These are phyloP conservation scores for Suhomyces vadensis DNA, from an alignment of 805 yeast genomes.

Conservation along the genomic window DNA sequence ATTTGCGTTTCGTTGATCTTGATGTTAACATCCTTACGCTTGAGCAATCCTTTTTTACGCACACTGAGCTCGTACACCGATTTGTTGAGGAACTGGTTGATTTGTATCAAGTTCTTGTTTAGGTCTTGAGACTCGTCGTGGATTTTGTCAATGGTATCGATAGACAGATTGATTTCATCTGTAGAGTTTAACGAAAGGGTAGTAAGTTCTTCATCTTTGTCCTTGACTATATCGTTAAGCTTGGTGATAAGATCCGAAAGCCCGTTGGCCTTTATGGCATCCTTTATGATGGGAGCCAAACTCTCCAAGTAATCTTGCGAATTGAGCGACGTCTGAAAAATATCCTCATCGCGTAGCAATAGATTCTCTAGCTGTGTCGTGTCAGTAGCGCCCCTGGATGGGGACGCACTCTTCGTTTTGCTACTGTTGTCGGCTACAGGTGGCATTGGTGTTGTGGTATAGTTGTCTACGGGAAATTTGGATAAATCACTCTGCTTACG, in stretches of 20 bases:
- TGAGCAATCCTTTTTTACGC: slow-evolving; percentile 59
- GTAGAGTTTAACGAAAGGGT: slow-evolving; percentile 62
- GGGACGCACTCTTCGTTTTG: background rate
- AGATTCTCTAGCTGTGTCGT: slow-evolving; percentile 31
- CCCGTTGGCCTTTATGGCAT: slow-evolving; percentile 55
- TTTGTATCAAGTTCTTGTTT: slow-evolving; percentile 51
- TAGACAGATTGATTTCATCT: slow-evolving; percentile 55
- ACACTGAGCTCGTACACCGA: slow-evolving; percentile 68
- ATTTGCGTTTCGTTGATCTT: slow-evolving; percentile 73
- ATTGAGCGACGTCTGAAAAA: slow-evolving; percentile 47
- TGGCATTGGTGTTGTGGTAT: background rate
- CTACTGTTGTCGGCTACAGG: background rate
- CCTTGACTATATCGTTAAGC: slow-evolving; percentile 56
- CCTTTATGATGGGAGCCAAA: slow-evolving; percentile 71
- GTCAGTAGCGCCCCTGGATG: background rate
- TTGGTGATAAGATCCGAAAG: slow-evolving; percentile 56
- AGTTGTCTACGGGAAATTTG: background rate
- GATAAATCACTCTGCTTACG: background rate
- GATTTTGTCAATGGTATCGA: slow-evolving; percentile 62
- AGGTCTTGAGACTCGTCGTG: slow-evolving; percentile 57
- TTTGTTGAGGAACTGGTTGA: slow-evolving; percentile 58
- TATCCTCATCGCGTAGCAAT: slow-evolving; percentile 42
- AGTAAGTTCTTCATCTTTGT: slow-evolving; percentile 64
- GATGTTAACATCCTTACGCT: slow-evolving; percentile 59
- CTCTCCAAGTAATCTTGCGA: slow-evolving; percentile 78